Percentiles rank a stretch among this genome's conserved stretches.
These are phyloP conservation scores for Yamadazyma dendronema DNA, from an alignment of 1,139 yeast species.

Conservation along the genomic window DNA sequence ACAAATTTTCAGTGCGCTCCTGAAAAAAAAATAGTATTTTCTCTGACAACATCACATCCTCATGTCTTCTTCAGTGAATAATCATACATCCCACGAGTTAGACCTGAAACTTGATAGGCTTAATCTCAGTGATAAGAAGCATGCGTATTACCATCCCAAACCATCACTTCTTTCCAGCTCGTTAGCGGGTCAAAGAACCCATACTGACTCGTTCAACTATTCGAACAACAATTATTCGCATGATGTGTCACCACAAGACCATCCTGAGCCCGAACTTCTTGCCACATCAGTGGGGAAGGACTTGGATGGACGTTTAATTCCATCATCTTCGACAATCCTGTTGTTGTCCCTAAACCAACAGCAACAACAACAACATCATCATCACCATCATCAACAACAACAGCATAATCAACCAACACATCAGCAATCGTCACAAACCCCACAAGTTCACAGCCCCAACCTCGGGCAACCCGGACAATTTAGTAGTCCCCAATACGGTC, in stretches of 20 bases:
- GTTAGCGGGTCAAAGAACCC: slow-evolving; percentile 14
- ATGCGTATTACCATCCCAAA: slow-evolving; percentile 6
- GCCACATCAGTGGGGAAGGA: slow-evolving; percentile 57
- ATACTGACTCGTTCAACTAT: background rate
- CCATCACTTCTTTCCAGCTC: slow-evolving; percentile 18
- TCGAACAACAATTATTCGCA: background rate
- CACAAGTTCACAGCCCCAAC: background rate
- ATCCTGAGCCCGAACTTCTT: slow-evolving; percentile 52
- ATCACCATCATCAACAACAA: background rate
- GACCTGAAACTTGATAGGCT: slow-evolving; percentile 19
- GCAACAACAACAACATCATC: slow-evolving; percentile 6
- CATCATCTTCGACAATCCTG: slow-evolving; percentile 55
- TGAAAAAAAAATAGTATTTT: too few species aligned
- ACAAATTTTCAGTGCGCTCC: background rate
- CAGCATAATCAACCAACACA: slow-evolving; percentile 5
- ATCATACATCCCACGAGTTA: too few species aligned
- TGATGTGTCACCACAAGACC: slow-evolving; percentile 20
- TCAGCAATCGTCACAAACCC: too few species aligned
- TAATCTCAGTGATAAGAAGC: slow-evolving; percentile 9
- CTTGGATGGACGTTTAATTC: slow-evolving; percentile 47
- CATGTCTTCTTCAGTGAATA: too few species aligned
- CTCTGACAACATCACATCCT: too few species aligned
- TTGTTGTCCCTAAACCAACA: slow-evolving; percentile 42
- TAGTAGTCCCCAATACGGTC: background rate
- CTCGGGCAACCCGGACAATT: background rate